Conservation (phyloP, 345 rosid genomes). For the Ailanthus altissimus region DNA sequence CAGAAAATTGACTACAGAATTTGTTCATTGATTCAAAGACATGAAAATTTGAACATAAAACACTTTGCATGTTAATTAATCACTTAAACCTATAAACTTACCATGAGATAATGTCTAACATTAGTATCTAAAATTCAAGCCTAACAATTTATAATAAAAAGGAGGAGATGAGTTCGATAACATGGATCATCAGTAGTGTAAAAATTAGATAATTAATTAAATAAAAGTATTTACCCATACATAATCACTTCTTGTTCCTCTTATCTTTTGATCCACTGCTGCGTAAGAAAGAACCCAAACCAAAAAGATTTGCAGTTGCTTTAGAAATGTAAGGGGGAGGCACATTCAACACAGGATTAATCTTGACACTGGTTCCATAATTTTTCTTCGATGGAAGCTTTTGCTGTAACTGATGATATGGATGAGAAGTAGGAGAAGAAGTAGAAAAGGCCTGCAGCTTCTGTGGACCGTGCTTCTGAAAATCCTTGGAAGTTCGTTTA, state of each 20-base stretch:
- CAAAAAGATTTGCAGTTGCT: constrained; percentile 49
- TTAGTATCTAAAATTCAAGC: neutral
- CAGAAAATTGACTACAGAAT: neutral
- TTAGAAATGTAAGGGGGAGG: constrained; percentile 57
- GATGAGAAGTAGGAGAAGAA: constrained; percentile 27
- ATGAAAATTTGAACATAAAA: neutral
- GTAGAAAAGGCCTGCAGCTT: constrained; percentile 33
- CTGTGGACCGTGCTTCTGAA: constrained; percentile 43
- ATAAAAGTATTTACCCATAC: neutral
- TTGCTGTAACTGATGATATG: constrained; percentile 26
- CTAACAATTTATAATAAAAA: neutral
- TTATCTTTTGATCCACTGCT: constrained; percentile 50
- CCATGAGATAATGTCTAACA: no score
- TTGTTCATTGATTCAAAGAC: neutral
- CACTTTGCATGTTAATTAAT: neutral
- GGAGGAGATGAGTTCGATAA: neutral
- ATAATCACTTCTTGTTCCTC: constrained; percentile 43
- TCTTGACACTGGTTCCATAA: constrained; percentile 40
- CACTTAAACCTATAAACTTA: neutral
- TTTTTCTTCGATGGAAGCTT: constrained; percentile 39
- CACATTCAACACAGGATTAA: constrained; percentile 62
- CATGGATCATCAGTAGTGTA: neutral
- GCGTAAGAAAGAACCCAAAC: constrained; percentile 61
- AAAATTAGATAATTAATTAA: neutral
- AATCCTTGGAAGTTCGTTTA: constrained; percentile 37